Evolutionary conservation across 176 grass and related monocot species (phyloP), one percentile per base, ranked within the genome.

Genomic region (Oryza australiensis): DNA sequence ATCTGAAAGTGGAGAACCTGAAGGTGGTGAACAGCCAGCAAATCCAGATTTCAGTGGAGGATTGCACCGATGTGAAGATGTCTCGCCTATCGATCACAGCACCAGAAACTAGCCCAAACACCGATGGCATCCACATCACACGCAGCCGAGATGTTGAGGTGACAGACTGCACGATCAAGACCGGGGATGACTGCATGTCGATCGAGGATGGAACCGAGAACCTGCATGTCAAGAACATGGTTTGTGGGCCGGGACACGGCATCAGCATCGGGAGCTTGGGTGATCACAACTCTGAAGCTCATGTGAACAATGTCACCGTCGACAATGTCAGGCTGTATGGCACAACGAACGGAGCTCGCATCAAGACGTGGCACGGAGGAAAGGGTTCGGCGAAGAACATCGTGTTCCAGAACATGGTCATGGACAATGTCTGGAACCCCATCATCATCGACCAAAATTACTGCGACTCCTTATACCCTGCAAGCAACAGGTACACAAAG

Each of bases 381-480:
- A 84, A 73, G 1, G 91, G 91, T 2, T 82, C 74, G 3, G 87
- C 81, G 0, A 93, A 78, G 60, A 62, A 87, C 18, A 90, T 93
- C 12, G 20, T 48, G 0, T 90, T 93, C 59, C 67, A 85, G 23
- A 90, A 93, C 78, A 84, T 93, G 13, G 3, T 82, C 22, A 87
- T 90, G 91, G 32, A 85, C 28, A 28, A 70, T 3, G 84, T 93
- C 6, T 7, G 85, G 15, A 90, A 93, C 53, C 91, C 84, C 0
- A 93, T 93, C 11, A 85, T 93, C 26, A 93, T 93, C 37, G 80
- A 93, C 6, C 91, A 90, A 40, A 79, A 85, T 42, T 93, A 93
- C 57, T 90, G 91, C 0, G 87, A 90, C 64, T 65, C 33, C 2
- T 41, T 0, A 81, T 0, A 22, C 75, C 81, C 13, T 90, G 87